Evolutionary conservation across 2,329 filamentous ascomycete genomes (phyloP), one percentile per base, ranked within the genome.

Genomic region (Phaeosphaeriaceae sp.): DNA sequence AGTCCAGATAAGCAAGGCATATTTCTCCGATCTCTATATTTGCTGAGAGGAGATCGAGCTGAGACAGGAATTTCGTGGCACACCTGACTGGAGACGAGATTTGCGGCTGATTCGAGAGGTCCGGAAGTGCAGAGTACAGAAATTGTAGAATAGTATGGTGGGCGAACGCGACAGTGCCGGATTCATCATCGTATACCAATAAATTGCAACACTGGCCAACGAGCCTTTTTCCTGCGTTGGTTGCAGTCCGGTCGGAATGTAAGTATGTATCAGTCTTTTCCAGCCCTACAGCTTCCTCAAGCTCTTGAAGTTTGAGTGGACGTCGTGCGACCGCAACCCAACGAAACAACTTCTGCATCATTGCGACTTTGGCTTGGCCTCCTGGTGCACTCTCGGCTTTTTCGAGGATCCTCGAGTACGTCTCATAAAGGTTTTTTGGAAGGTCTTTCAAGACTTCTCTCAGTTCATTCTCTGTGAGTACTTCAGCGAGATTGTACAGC

Each of bases 1-100:
- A 75, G 8, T 70, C 54, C 15, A 78, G 68, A 50, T 77, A 78
- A 0, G 73, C 74, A 12, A 76, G 36, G 50, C 75, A 77, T 36
- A 74, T 65, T 26, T 74, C 68, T 3, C 72, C 72, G 33, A 72
- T 46, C 5, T 61, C 38, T 21, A 64, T 58, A 43, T 77, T 59
- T 1, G 58, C 64, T 12, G 65, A 54, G 12, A 7, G 54, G 20
- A 3, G 54, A n/a, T n/a, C n/a, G 4, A 6, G 66, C 35, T n/a
- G 76, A 52, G 23, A 49, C 41, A 12, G n/a, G 15, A 4, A n/a
- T n/a, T 45, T 12, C n/a, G 11, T 15, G 18, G n/a, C n/a, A n/a
- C n/a, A n/a, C n/a, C n/a, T n/a, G n/a, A n/a, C n/a, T n/a, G n/a
- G n/a, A n/a, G n/a, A n/a, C n/a, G n/a, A n/a, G n/a, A n/a, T n/a